These are phyloP conservation scores for Naegleria fowleri DNA, from an alignment of 208 protist species.

Conservation along the genomic window DNA sequence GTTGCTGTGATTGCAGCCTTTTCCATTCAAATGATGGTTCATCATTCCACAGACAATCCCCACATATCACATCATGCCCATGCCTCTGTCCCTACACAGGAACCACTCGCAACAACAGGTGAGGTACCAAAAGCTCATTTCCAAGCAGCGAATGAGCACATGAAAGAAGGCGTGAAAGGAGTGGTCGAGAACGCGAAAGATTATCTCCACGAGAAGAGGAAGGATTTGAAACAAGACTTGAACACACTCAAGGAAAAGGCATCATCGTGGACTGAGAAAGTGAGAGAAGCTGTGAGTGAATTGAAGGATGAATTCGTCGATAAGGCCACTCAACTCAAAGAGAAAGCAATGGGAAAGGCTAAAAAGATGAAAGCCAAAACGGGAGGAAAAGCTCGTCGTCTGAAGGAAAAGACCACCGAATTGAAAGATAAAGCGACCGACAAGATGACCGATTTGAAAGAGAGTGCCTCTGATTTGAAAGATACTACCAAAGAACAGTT, in stretches of 20 bases:
- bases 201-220: background rate
- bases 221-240: background rate
- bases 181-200: background rate
- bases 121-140: background rate
- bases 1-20: background rate
- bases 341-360: background rate
- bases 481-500: background rate
- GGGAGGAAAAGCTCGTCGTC: background rate
- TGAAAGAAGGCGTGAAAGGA: background rate
- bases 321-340: background rate
- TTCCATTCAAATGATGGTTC: background rate
- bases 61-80: background rate
- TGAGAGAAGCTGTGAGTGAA: background rate
- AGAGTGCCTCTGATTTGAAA: background rate
- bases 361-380: background rate
- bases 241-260: background rate
- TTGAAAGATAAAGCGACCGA: background rate
- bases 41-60: background rate
- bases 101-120: background rate
- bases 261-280: background rate
- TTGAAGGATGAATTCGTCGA: background rate
- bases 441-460: background rate
- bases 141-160: background rate
- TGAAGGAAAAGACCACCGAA: background rate
- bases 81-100: background rate